These are phyloP conservation scores for Grigorovia transvaalensis DNA, from an alignment of 805 yeast genomes.

Conservation along the genomic window DNA sequence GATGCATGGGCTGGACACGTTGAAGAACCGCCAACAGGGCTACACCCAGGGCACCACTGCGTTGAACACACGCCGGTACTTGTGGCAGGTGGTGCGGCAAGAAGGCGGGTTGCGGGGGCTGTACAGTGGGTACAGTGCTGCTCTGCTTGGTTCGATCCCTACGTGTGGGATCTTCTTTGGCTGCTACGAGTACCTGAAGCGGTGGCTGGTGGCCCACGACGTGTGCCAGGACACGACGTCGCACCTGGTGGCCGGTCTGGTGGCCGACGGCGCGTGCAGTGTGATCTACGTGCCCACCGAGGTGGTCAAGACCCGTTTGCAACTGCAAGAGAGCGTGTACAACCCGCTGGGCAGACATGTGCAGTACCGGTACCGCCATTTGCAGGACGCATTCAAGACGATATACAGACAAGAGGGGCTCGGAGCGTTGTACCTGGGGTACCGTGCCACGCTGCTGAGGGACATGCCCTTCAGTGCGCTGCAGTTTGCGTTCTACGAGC, in stretches of 20 bases:
- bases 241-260: constrained; percentile 74
- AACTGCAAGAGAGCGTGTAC: constrained; percentile 80
- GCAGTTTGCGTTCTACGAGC: constrained; percentile 92
- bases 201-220: constrained; percentile 53
- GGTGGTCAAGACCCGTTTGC: constrained; percentile 85
- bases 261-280: constrained; percentile 90
- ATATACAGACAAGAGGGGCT: constrained; percentile 64
- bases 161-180: constrained; percentile 91
- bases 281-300: constrained; percentile 91
- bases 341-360: constrained; percentile 39
- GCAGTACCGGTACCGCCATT: constrained; percentile 80
- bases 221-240: constrained; percentile 67
- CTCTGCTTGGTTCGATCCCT: constrained; percentile 86
- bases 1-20: constrained; percentile 95
- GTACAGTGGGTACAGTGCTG: constrained; percentile 89
- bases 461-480: constrained; percentile 94
- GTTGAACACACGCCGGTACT: constrained; percentile 65
- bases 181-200: constrained; percentile 74
- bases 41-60: constrained; percentile 58
- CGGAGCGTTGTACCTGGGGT: constrained; percentile 74
- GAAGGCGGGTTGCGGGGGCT: constrained; percentile 82
- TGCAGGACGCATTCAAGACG: constrained; percentile 57
- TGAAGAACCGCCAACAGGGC: constrained; percentile 96
- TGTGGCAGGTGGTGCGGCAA: constrained; percentile 58
- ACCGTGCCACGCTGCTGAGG: constrained; percentile 84